Percentiles rank a stretch among this genome's conserved stretches.
phyloP scores from a whole-genome alignment of 2,329 filamentous ascomycete genomes.

The Clonostachys chloroleuca region DNA sequence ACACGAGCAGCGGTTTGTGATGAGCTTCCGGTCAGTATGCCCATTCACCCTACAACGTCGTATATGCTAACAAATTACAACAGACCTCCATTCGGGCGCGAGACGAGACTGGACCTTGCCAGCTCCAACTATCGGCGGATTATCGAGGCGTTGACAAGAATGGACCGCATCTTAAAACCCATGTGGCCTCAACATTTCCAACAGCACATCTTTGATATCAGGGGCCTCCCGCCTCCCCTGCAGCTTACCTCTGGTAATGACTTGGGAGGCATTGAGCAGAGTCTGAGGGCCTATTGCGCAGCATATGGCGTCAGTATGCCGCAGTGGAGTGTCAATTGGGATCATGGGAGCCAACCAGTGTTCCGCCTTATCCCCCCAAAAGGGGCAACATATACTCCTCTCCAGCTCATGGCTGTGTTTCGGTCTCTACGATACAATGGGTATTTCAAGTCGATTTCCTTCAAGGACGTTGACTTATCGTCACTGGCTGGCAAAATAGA shows the following conservation, averaged over 20 bases:
- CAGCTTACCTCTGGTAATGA: conserved; percentile 50
- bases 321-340: conserved; percentile 45
- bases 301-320: conserved; percentile 45
- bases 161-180: conserved; percentile 51
- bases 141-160: conserved; percentile 47
- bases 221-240: conserved; percentile 45
- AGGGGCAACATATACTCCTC: conserved; percentile 33
- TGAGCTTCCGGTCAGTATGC: conserved; percentile 44
- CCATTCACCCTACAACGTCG: background rate
- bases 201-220: conserved; percentile 45
- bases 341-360: conserved; percentile 37
- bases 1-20: conserved; percentile 51
- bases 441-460: conserved; percentile 54
- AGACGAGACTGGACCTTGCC: conserved; percentile 43
- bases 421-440: conserved; percentile 54
- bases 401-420: conserved; percentile 53
- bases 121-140: conserved; percentile 50
- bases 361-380: conserved; percentile 45
- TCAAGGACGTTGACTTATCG: conserved; percentile 45
- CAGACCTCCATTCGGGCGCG: conserved; percentile 35
- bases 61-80: background rate
- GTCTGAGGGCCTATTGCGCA: conserved; percentile 49
- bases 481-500: conserved; percentile 33
- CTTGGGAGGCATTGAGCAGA: conserved; percentile 49
- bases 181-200: conserved; percentile 55